phyloP scores from a whole-genome alignment of 768 basidiomycete species.

The Crassisporium funariophilum region DNA sequence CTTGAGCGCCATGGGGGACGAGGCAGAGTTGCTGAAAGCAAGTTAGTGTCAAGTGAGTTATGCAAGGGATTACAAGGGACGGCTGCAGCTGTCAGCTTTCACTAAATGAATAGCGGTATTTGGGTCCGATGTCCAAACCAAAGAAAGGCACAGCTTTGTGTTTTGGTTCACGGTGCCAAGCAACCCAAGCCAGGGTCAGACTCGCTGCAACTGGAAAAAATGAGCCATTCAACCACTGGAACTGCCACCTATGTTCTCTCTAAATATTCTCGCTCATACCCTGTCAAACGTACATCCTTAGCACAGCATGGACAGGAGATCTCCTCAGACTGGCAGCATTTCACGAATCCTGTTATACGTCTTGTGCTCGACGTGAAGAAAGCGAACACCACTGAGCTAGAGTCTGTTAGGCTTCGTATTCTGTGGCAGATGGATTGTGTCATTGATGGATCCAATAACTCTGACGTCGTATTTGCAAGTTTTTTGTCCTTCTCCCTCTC shows the following conservation, averaged over 20 bases:
- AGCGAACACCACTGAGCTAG: conserved; percentile 48
- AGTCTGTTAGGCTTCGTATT: conserved; percentile 67
- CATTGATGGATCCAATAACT: conserved; percentile 42
- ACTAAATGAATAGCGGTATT: too few species aligned
- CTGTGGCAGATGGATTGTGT: conserved; percentile 57
- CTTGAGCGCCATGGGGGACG: conserved; percentile 9
- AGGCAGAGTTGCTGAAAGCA: not conserved
- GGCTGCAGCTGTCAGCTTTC: too few species aligned
- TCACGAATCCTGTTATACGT: conserved; percentile 66
- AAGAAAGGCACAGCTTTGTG: conserved; percentile 13
- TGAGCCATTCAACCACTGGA: conserved; percentile 60
- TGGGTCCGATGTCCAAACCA: conserved; percentile 5
- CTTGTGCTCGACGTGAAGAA: conserved; percentile 64
- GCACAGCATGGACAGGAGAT: conserved; percentile 22
- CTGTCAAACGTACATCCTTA: conserved; percentile 24
- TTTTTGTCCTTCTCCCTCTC: not conserved
- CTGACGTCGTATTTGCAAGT: conserved; percentile 71
- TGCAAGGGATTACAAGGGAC: not conserved
- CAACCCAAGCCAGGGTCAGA: not conserved
- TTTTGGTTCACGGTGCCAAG: not conserved
- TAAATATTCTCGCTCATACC: conserved; percentile 74
- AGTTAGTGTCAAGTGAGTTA: not conserved
- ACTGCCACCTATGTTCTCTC: conserved; percentile 56
- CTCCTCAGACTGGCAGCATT: conserved; percentile 75
- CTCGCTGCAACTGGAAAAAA: conserved; percentile 12